These are phyloP conservation scores for Yamadazyma philogaea DNA, from an alignment of 805 yeast genomes.

Conservation along the genomic window DNA sequence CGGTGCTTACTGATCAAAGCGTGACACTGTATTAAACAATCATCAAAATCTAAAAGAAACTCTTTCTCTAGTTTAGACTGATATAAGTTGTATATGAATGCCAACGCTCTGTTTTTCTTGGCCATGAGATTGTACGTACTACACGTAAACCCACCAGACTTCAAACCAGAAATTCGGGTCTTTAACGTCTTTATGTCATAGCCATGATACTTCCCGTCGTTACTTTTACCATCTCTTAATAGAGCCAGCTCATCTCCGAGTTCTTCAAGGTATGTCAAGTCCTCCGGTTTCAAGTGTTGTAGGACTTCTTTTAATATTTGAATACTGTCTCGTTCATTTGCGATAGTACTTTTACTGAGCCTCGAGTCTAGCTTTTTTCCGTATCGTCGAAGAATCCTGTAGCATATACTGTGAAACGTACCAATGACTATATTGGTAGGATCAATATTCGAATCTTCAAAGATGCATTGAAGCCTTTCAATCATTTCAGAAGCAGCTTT, in stretches of 20 bases:
- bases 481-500: slow-evolving; percentile 88
- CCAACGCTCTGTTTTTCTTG: slow-evolving; percentile 17
- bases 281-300: slow-evolving; percentile 19
- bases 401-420: slow-evolving; percentile 86
- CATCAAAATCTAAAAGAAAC: slow-evolving; percentile 76
- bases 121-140: slow-evolving; percentile 25
- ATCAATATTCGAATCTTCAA: slow-evolving; percentile 35
- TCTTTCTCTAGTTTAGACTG: slow-evolving; percentile 44
- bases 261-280: slow-evolving; percentile 14
- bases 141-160: slow-evolving; percentile 51
- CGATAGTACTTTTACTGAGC: slow-evolving; percentile 46
- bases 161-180: slow-evolving; percentile 52
- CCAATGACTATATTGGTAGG: slow-evolving; percentile 61
- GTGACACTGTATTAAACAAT: slow-evolving; percentile 58
- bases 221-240: slow-evolving; percentile 10
- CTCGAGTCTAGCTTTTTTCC: slow-evolving; percentile 52
- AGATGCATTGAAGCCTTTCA: slow-evolving; percentile 48
- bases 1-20: slow-evolving; percentile 46
- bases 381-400: slow-evolving; percentile 51
- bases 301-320: slow-evolving; percentile 45
- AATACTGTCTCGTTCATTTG: slow-evolving; percentile 61
- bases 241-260: slow-evolving; percentile 16
- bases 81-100: slow-evolving; percentile 47
- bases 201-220: slow-evolving; percentile 23
- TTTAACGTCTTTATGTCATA: slow-evolving; percentile 41